Evolutionary conservation across 352 stramenopile genomes (phyloP).

Genomic region (Pilasporangium apinafurcum): DNA sequence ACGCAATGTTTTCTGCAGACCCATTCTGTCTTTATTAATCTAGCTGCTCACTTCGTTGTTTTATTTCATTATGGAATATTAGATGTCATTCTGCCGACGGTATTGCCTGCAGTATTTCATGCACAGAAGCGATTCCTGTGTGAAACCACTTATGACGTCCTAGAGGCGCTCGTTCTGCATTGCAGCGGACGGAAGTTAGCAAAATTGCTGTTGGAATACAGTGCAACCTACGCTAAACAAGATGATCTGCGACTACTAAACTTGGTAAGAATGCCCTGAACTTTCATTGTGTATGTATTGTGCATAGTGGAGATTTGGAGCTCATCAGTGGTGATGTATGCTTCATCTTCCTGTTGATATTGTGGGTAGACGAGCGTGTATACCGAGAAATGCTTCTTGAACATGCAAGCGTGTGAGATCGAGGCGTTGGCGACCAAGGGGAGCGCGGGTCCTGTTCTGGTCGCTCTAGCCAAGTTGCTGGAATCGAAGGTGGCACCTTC

Average conservation of each 20-base stretch:
- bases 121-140: conserved; percentile 52
- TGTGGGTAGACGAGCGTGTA: conserved; percentile 41
- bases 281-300: too few species aligned
- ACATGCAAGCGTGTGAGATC: conserved; percentile 22
- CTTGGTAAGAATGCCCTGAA: conserved; percentile 23
- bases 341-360: not conserved
- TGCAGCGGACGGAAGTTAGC: conserved; percentile 38
- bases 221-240: conserved; percentile 13
- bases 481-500: conserved; percentile 36
- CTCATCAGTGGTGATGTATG: not conserved
- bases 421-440: conserved; percentile 14
- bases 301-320: not conserved
- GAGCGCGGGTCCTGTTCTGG: conserved; percentile 13
- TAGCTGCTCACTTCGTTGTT: not conserved
- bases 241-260: conserved; percentile 46
- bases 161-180: conserved; percentile 43
- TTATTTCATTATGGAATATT: not conserved
- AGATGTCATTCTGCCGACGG: conserved; percentile 41
- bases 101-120: conserved; percentile 39
- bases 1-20: not conserved
- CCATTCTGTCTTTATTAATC: too few species aligned
- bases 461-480: conserved; percentile 19
- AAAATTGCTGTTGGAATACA: conserved; percentile 24
- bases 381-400: conserved; percentile 48
- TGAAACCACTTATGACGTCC: conserved; percentile 48